Evolutionary conservation across 2,329 filamentous ascomycete species (phyloP).

Genomic region (Neurospora sp.): DNA sequence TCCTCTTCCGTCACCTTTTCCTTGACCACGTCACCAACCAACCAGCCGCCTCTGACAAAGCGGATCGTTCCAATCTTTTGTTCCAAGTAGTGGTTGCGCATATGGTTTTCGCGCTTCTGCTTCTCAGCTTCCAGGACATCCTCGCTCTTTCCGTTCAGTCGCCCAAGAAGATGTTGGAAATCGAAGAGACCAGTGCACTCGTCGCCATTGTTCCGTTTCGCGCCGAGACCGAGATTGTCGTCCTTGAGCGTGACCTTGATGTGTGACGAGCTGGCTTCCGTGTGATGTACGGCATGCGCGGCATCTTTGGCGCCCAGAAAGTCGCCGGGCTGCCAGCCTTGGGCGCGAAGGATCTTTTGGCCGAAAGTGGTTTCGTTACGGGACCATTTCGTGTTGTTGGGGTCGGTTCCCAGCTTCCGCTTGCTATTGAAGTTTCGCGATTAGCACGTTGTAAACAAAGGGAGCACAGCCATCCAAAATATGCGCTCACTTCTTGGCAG

Average conservation of each 20-base stretch:
- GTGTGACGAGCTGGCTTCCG: constrained; percentile 71
- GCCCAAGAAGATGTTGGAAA: constrained; percentile 76
- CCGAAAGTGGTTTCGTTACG: constrained; percentile 75
- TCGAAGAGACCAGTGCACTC: constrained; percentile 78
- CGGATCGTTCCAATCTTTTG: constrained; percentile 70
- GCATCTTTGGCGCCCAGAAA: constrained; percentile 72
- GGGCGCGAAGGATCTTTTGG: constrained; percentile 76
- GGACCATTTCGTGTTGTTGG: constrained; percentile 92
- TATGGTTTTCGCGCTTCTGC: constrained; percentile 56
- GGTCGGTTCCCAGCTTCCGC: constrained; percentile 76
- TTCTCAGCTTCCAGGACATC: constrained; percentile 62
- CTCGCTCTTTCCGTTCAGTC: constrained; percentile 81
- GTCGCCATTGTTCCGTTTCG: constrained; percentile 63
- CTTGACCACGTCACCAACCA: constrained; percentile 44
- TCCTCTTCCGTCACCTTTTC: constrained; percentile 28
- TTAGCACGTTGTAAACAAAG: constrained; percentile 3
- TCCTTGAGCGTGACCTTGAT: constrained; percentile 82
- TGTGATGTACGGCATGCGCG: constrained; percentile 65
- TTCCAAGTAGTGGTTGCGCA: constrained; percentile 64
- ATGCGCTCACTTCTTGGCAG: constrained; percentile 50
- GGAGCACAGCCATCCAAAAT: not conserved
- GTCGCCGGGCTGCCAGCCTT: constrained; percentile 84
- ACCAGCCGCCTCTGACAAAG: constrained; percentile 78
- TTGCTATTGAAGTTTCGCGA: constrained; percentile 18
- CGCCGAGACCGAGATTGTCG: constrained; percentile 83